Evolutionary conservation across 2,329 filamentous ascomycete species (phyloP).

Genomic region (Stenocarpella maydis): DNA sequence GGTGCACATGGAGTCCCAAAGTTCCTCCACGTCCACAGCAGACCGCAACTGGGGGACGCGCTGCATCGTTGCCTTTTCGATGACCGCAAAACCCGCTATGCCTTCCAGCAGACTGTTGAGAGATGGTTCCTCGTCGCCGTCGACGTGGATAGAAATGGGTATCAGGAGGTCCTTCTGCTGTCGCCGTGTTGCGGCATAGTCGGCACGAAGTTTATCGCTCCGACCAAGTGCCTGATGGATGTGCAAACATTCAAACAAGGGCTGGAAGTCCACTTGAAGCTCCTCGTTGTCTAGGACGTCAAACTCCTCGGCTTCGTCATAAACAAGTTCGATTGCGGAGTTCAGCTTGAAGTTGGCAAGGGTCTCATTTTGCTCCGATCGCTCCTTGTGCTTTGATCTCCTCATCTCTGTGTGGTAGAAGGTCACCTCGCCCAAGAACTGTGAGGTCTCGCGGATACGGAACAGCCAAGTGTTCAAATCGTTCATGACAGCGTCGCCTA

Average conservation of each 20-base stretch:
- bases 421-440: slow-evolving; percentile 93
- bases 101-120: slow-evolving; percentile 92
- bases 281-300: slow-evolving; percentile 96
- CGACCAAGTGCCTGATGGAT: slow-evolving; percentile 96
- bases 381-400: slow-evolving; percentile 81
- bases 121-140: slow-evolving; percentile 83
- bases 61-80: slow-evolving; percentile 93
- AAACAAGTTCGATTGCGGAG: slow-evolving; percentile 93
- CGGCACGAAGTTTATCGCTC: slow-evolving; percentile 86
- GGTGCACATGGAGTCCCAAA: slow-evolving; percentile 98
- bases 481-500: slow-evolving; percentile 95
- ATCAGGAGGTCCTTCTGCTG: slow-evolving; percentile 92
- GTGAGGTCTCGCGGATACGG: slow-evolving; percentile 92
- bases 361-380: slow-evolving; percentile 78
- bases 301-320: slow-evolving; percentile 94
- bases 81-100: slow-evolving; percentile 95
- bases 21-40: slow-evolving; percentile 89
- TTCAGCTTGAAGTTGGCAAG: slow-evolving; percentile 89
- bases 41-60: slow-evolving; percentile 85
- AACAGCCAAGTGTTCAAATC: slow-evolving; percentile 98
- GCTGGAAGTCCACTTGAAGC: slow-evolving; percentile 91
- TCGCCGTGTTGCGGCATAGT: slow-evolving; percentile 90
- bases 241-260: slow-evolving; percentile 92
- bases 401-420: slow-evolving; percentile 96
- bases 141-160: slow-evolving; percentile 76